A percentile compares a stretch with the other conserved stretches of the same genome.
Conservation (phyloP, 1,139 yeast genomes). For the Geotrichum cucujoidarum region DNA sequence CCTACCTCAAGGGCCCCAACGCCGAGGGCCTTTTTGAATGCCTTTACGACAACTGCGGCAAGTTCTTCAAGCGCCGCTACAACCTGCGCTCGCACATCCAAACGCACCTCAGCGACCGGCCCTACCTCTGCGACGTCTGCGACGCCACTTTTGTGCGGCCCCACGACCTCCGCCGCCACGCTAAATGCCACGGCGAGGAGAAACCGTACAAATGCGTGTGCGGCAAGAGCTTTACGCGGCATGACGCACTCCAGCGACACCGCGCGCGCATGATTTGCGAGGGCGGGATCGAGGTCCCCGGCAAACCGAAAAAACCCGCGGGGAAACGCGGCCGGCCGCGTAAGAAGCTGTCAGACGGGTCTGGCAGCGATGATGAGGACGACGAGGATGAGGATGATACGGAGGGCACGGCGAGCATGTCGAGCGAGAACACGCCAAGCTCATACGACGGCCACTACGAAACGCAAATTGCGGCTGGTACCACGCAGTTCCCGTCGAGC, state of each 20-base stretch:
- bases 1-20: constrained; percentile 76
- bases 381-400: not conserved
- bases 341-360: constrained; percentile 22
- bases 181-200: constrained; percentile 72
- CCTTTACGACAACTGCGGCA: constrained; percentile 72
- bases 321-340: constrained; percentile 34
- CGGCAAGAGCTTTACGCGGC: constrained; percentile 85
- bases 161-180: constrained; percentile 89
- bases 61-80: constrained; percentile 80
- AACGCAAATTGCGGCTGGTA: not conserved
- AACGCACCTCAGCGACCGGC: constrained; percentile 92
- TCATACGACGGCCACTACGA: constrained; percentile 3
- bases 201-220: constrained; percentile 77
- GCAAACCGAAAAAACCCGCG: constrained; percentile 30
- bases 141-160: constrained; percentile 74
- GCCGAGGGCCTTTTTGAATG: constrained; percentile 63
- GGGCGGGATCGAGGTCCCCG: constrained; percentile 54
- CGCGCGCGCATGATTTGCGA: constrained; percentile 69
- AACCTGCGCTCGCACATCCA: constrained; percentile 96
- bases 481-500: too few relatives aligned
- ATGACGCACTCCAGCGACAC: constrained; percentile 84
- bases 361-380: not conserved
- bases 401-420: constrained; percentile 2
- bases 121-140: constrained; percentile 59
- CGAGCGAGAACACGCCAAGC: not conserved